A percentile compares a stretch with the other conserved stretches of the same genome.
These are phyloP conservation scores for Cordyceps cateniannulata DNA, from an alignment of 2,329 filamentous ascomycete species.

Conservation along the genomic window DNA sequence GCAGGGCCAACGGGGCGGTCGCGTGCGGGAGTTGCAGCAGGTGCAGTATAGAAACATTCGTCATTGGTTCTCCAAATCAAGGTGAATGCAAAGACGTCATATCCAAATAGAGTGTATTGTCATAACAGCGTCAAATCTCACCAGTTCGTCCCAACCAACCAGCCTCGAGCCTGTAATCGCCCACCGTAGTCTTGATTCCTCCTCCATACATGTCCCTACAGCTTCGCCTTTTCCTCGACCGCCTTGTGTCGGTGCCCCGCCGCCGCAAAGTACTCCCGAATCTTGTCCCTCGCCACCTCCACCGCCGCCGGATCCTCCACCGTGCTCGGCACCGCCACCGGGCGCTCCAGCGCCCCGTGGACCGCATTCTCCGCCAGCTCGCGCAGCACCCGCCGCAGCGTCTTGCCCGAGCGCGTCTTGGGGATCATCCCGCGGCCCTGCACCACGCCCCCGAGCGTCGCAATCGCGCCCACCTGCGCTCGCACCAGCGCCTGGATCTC, in stretches of 20 bases:
- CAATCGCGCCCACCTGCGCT: constrained; percentile 79
- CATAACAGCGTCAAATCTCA: neutral
- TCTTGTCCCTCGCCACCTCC: constrained; percentile 62
- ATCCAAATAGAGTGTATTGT: neutral
- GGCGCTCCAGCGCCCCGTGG: constrained; percentile 63
- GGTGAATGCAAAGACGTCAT: no score
- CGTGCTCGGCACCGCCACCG: constrained; percentile 71
- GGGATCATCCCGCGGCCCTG: constrained; percentile 83
- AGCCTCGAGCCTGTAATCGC: constrained; percentile 34
- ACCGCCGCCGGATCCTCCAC: constrained; percentile 76
- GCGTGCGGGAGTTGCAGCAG: no score
- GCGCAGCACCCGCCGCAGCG: constrained; percentile 70
- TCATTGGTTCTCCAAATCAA: no score
- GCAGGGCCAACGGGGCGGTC: neutral
- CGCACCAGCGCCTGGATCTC: constrained; percentile 71
- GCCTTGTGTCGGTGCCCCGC: constrained; percentile 33
- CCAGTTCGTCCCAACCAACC: no score
- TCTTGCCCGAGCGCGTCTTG: constrained; percentile 90
- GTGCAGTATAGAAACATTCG: no score
- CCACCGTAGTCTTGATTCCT: constrained; percentile 46
- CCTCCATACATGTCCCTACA: no score
- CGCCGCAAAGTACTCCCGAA: constrained; percentile 68
- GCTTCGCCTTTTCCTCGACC: no score
- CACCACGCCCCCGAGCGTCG: constrained; percentile 77
- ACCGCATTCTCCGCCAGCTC: constrained; percentile 80